Evolutionary conservation across 2,329 filamentous ascomycete genomes (phyloP).

Genomic region (Didymella keratinophila): DNA sequence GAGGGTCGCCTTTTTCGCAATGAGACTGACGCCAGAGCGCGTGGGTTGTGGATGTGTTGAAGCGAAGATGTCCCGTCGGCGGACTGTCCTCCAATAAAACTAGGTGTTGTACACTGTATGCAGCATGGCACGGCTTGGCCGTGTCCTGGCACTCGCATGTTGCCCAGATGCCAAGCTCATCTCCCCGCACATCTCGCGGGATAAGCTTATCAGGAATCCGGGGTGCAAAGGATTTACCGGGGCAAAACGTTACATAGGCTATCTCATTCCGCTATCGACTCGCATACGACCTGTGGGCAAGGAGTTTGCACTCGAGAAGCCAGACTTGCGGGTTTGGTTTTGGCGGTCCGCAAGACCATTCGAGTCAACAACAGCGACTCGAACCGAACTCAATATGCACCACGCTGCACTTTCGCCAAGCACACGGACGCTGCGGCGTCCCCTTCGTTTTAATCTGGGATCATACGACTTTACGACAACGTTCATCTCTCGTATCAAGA

Average conservation of each 20-base stretch:
- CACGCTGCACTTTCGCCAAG: neutral
- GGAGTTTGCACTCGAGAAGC: too few species aligned
- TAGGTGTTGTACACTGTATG: neutral
- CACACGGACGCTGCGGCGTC: neutral
- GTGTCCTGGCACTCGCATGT: constrained; percentile 3
- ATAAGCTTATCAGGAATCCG: constrained; percentile 1
- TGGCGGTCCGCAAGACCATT: neutral
- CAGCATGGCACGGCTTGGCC: constrained; percentile 14
- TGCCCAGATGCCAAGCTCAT: constrained; percentile 9
- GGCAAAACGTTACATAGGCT: constrained; percentile 4
- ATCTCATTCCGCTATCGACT: neutral
- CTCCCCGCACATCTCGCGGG: constrained; percentile 12
- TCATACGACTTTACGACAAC: neutral
- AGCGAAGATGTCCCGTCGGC: neutral
- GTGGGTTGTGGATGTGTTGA: neutral
- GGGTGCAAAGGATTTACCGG: neutral
- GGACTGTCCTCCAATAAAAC: constrained; percentile 2
- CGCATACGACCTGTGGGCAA: neutral
- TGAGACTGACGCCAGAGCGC: neutral
- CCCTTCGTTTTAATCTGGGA: neutral
- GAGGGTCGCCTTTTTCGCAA: constrained; percentile 2
- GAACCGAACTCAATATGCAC: neutral
- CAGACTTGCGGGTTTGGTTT: neutral
- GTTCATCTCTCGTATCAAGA: too few species aligned
- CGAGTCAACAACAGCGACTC: constrained; percentile 5